Conservation (phyloP, 371 early-diverging fungal genomes). For the Umbelopsis sp. region DNA sequence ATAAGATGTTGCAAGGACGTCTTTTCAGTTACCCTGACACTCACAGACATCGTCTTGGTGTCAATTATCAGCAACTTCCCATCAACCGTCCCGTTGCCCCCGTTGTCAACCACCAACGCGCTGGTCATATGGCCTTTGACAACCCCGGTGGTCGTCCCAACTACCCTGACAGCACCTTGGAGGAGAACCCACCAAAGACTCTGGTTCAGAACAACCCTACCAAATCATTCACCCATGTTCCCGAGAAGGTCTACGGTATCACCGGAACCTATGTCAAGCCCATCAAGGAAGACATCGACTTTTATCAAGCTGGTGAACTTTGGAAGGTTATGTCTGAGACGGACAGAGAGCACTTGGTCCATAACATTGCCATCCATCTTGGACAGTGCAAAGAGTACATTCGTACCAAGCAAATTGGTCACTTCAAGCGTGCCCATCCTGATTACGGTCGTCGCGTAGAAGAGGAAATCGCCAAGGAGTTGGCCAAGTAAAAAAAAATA, state of each 20-base stretch:
- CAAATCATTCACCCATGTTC: constrained; percentile 10
- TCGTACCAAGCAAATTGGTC: constrained; percentile 61
- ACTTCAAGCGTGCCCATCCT: constrained; percentile 65
- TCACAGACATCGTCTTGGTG: constrained; percentile 79
- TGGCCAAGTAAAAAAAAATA: neutral
- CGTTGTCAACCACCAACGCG: constrained; percentile 71
- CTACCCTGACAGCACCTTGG: constrained; percentile 11
- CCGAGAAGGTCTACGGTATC: constrained; percentile 28
- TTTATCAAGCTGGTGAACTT: constrained; percentile 57
- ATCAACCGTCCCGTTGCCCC: constrained; percentile 67
- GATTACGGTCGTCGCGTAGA: constrained; percentile 65
- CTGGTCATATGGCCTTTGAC: constrained; percentile 45
- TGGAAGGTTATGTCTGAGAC: constrained; percentile 54
- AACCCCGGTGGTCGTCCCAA: constrained; percentile 17
- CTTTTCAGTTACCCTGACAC: constrained; percentile 85
- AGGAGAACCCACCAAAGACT: constrained; percentile 3
- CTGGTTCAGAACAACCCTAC: constrained; percentile 1
- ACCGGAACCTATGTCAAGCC: constrained; percentile 51
- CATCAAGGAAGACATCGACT: constrained; percentile 59
- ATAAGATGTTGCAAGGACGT: constrained; percentile 82
- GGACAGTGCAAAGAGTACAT: constrained; percentile 57
- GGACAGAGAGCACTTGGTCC: constrained; percentile 56
- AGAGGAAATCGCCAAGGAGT: constrained; percentile 32
- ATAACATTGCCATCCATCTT: constrained; percentile 59
- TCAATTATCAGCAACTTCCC: constrained; percentile 79